A percentile compares a stretch with the other conserved stretches of the same genome.
These are phyloP conservation scores for Pythium phragmitis DNA, from an alignment of 352 stramenopile species.

Conservation along the genomic window DNA sequence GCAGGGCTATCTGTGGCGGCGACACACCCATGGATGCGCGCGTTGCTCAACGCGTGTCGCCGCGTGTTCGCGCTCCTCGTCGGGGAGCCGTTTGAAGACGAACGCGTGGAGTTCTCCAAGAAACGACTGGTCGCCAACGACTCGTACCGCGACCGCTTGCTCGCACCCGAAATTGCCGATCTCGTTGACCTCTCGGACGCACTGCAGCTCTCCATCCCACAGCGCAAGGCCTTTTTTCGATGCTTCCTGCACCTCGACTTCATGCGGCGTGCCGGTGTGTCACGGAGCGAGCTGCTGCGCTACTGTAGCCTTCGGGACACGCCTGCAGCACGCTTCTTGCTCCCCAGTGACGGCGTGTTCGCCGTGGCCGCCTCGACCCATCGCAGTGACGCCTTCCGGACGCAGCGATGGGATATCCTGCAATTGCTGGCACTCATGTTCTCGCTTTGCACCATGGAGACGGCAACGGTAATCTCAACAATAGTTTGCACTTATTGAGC, in stretches of 20 bases:
- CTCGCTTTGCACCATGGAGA: slow-evolving; percentile 55
- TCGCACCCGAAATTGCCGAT: slow-evolving; percentile 56
- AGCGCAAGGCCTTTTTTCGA: slow-evolving; percentile 61
- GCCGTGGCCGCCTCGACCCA: slow-evolving; percentile 33
- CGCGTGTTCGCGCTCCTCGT: slow-evolving; percentile 38
- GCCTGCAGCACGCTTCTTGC: slow-evolving; percentile 32
- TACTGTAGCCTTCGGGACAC: slow-evolving; percentile 51
- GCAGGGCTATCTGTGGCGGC: slow-evolving; percentile 9
- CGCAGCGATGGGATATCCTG: slow-evolving; percentile 55
- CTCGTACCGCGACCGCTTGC: slow-evolving; percentile 58
- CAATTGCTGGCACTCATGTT: slow-evolving; percentile 55
- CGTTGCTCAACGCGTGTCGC: slow-evolving; percentile 23
- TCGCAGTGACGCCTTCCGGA: slow-evolving; percentile 29
- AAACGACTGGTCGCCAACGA: slow-evolving; percentile 52
- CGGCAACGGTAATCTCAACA: slow-evolving; percentile 21
- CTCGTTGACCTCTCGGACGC: slow-evolving; percentile 57
- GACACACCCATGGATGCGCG: slow-evolving; percentile 27
- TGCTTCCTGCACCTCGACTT: slow-evolving; percentile 65
- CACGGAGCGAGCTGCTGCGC: slow-evolving; percentile 49
- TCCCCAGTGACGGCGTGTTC: slow-evolving; percentile 30
- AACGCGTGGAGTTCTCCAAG: slow-evolving; percentile 45
- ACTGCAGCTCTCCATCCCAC: slow-evolving; percentile 42
- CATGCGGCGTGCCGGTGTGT: slow-evolving; percentile 49
- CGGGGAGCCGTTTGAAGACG: slow-evolving; percentile 46
- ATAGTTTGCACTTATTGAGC: neutral